These are phyloP conservation scores for Graphilbum sp. DNA, from an alignment of 2,329 filamentous ascomycete species.

Conservation along the genomic window DNA sequence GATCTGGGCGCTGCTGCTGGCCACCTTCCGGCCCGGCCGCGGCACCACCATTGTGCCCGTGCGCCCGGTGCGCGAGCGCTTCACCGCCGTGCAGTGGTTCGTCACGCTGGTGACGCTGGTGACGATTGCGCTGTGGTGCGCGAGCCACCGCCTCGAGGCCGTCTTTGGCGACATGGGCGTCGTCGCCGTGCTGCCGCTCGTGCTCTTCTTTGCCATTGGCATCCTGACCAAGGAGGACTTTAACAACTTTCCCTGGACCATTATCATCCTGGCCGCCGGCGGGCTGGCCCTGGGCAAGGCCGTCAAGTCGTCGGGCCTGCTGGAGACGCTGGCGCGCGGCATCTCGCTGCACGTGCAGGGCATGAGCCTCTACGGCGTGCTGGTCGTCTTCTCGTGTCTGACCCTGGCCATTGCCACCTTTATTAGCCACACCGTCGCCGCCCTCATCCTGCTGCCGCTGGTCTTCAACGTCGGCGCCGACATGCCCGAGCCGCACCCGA, in stretches of 20 bases:
- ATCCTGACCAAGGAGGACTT: constrained; percentile 98
- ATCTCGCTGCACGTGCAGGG: constrained; percentile 62
- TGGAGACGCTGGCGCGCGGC: constrained; percentile 67
- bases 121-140: constrained; percentile 87
- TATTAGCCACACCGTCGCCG: constrained; percentile 93
- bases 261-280: constrained; percentile 93
- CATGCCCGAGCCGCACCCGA: constrained; percentile 85
- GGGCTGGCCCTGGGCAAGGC: constrained; percentile 86
- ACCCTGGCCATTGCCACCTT: constrained; percentile 93
- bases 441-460: constrained; percentile 82
- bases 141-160: constrained; percentile 71
- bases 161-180: constrained; percentile 97
- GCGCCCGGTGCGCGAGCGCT: constrained; percentile 72
- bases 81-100: constrained; percentile 84
- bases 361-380: constrained; percentile 69
- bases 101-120: constrained; percentile 66
- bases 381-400: constrained; percentile 69
- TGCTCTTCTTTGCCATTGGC: constrained; percentile 90
- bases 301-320: constrained; percentile 79
- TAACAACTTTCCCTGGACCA: constrained; percentile 99
- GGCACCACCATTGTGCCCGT: constrained; percentile 87
- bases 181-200: constrained; percentile 87
- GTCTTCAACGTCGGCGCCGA: constrained; percentile 69
- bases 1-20: constrained; percentile 76
- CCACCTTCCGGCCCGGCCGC: constrained; percentile 70